A percentile compares a stretch with the other conserved stretches of the same genome.
Evolutionary conservation across 768 basidiomycete species (phyloP).

Genomic region (Naganishia friedmannii): DNA sequence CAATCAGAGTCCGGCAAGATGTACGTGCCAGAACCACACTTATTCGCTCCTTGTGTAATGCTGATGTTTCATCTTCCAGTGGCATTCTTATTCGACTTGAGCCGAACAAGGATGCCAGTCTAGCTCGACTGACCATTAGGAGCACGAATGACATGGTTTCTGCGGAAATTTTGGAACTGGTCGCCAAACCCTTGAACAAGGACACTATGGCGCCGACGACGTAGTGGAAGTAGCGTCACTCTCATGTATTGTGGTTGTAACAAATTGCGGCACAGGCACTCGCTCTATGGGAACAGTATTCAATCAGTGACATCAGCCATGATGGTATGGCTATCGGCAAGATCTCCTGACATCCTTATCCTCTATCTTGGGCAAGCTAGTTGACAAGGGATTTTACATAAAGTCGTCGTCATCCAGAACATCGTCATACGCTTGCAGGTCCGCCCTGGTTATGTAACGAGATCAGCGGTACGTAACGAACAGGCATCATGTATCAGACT

Average conservation of each 20-base stretch:
- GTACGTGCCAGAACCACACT: slow-evolving; percentile 33
- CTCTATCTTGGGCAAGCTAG: neutral
- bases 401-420: slow-evolving; percentile 90
- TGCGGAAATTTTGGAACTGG: slow-evolving; percentile 49
- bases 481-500: neutral
- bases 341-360: neutral
- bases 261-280: neutral
- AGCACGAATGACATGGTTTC: slow-evolving; percentile 89
- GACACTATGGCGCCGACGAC: slow-evolving; percentile 33
- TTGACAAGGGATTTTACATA: slow-evolving; percentile 61
- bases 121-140: slow-evolving; percentile 87
- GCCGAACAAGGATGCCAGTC: slow-evolving; percentile 93
- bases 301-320: too few relatives aligned
- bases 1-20: slow-evolving; percentile 92
- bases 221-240: neutral
- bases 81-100: slow-evolving; percentile 90
- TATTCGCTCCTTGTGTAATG: neutral
- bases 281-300: neutral
- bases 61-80: slow-evolving; percentile 26
- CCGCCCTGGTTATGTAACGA: slow-evolving; percentile 59
- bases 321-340: neutral
- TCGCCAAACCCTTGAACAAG: slow-evolving; percentile 49
- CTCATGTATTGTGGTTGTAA: slow-evolving; percentile 1
- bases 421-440: slow-evolving; percentile 80
- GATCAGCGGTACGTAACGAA: neutral